Evolutionary conservation across 768 basidiomycete species (phyloP).

Genomic region (Leccinum subtestaceum): DNA sequence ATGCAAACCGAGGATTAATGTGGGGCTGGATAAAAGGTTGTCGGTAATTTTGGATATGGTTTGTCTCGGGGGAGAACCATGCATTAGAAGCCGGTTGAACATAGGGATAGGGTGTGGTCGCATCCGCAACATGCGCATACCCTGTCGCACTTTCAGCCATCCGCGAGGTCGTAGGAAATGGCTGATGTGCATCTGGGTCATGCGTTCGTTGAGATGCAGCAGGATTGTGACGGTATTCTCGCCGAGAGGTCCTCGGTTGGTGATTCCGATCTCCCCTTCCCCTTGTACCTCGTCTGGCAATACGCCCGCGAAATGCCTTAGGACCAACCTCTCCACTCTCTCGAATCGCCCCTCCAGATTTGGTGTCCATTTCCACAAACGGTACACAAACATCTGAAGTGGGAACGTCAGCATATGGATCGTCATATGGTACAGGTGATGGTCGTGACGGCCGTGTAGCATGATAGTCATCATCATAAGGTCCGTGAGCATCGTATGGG

Average conservation of each 20-base stretch:
- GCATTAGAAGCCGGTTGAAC: conserved; percentile 11
- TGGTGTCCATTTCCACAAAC: not conserved
- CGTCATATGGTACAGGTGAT: conserved; percentile 71
- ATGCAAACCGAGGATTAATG: conserved; percentile 80
- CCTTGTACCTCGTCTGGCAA: conserved; percentile 26
- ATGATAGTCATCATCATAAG: conserved; percentile 64
- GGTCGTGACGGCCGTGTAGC: conserved; percentile 57
- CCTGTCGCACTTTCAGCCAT: conserved; percentile 43
- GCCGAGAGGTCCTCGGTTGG: conserved; percentile 20
- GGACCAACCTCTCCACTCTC: conserved; percentile 12
- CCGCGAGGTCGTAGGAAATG: conserved; percentile 45
- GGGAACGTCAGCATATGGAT: conserved; percentile 63
- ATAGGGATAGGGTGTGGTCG: conserved; percentile 13
- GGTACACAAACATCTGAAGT: conserved; percentile 20
- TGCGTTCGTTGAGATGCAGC: conserved; percentile 29
- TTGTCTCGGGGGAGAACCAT: conserved; percentile 16
- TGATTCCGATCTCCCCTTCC: conserved; percentile 23
- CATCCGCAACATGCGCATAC: conserved; percentile 39
- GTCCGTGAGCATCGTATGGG: conserved; percentile 64
- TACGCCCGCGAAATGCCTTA: conserved; percentile 18
- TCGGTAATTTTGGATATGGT: conserved; percentile 13
- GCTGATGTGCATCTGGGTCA: conserved; percentile 27
- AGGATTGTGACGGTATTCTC: conserved; percentile 10
- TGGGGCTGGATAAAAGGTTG: conserved; percentile 65
- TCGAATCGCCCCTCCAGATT: conserved; percentile 23